Conservation (phyloP, 2,329 filamentous ascomycete genomes). For the Penicillium occitanis region DNA sequence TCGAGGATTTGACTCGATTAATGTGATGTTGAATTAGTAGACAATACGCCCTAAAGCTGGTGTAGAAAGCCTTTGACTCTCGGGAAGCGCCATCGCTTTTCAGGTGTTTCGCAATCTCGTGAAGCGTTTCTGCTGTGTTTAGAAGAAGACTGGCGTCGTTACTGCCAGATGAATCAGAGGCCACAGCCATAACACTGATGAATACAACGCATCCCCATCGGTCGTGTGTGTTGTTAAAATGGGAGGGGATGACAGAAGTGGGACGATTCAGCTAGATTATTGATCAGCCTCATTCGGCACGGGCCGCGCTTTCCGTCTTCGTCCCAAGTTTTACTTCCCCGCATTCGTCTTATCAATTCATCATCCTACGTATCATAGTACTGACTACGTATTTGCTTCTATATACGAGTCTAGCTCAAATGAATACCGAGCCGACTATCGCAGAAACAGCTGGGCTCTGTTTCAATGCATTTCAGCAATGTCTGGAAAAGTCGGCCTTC, state of each 20-base stretch:
- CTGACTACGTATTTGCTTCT: not conserved
- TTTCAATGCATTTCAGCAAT: slow-evolving; percentile 10
- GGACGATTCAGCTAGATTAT: not conserved
- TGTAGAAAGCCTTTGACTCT: not conserved
- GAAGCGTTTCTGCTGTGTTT: not conserved
- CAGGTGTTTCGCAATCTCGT: not conserved
- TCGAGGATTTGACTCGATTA: not conserved
- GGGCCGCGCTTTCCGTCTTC: not conserved
- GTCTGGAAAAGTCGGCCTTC: slow-evolving; percentile 1
- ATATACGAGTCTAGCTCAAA: not conserved
- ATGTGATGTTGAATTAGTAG: not conserved
- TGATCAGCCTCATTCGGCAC: not conserved
- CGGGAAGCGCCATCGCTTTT: not conserved
- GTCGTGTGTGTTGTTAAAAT: not conserved
- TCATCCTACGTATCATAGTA: not conserved
- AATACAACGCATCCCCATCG: not conserved
- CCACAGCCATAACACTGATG: not conserved
- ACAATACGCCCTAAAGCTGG: slow-evolving; percentile 1
- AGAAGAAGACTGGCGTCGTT: not conserved
- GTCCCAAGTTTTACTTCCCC: not conserved
- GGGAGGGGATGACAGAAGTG: not conserved
- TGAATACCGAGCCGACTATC: not conserved
- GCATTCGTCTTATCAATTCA: not conserved
- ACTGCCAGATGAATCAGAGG: not conserved
- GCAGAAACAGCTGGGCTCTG: not conserved